A percentile compares a stretch with the other conserved stretches of the same genome.
Conservation (phyloP, 305 asterid genomes). For the Coffea humblotiana region DNA sequence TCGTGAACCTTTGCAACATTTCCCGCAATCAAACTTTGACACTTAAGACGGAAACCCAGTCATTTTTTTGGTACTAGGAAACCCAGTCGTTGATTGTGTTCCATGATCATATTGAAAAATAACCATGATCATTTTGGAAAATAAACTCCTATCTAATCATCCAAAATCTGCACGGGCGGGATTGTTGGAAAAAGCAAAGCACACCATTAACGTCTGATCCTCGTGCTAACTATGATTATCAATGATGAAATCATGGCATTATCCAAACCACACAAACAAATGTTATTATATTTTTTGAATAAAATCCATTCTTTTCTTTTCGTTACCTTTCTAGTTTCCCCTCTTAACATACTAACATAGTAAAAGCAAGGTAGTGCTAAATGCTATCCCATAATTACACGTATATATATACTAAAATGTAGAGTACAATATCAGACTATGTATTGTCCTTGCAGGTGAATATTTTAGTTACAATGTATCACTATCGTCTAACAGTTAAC, state of each 20-base stretch:
- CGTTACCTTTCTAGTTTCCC: neutral
- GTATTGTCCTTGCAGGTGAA: neutral
- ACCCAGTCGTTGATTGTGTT: neutral
- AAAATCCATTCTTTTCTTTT: neutral
- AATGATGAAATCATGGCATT: slow-evolving; percentile 4
- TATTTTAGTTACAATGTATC: slow-evolving; percentile 8
- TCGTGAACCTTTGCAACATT: neutral
- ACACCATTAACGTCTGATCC: slow-evolving; percentile 8
- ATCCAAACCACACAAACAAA: slow-evolving; percentile 6
- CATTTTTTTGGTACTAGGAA: no score
- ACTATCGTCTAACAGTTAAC: slow-evolving; percentile 10
- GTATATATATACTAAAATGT: neutral
- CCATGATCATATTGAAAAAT: slow-evolving; percentile 8
- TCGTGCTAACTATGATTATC: slow-evolving; percentile 6
- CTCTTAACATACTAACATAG: neutral
- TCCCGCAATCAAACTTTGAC: neutral
- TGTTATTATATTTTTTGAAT: neutral
- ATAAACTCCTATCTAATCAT: slow-evolving; percentile 8
- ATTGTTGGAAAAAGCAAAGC: neutral
- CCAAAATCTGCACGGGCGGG: slow-evolving; percentile 10
- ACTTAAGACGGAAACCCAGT: neutral
- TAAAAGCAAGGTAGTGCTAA: neutral
- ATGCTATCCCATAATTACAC: neutral
- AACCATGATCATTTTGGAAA: no score
- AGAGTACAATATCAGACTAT: neutral